A percentile compares a stretch with the other conserved stretches of the same genome.
These are phyloP conservation scores for Torulaspora microellipsoides DNA, from an alignment of 805 yeast species.

Conservation along the genomic window DNA sequence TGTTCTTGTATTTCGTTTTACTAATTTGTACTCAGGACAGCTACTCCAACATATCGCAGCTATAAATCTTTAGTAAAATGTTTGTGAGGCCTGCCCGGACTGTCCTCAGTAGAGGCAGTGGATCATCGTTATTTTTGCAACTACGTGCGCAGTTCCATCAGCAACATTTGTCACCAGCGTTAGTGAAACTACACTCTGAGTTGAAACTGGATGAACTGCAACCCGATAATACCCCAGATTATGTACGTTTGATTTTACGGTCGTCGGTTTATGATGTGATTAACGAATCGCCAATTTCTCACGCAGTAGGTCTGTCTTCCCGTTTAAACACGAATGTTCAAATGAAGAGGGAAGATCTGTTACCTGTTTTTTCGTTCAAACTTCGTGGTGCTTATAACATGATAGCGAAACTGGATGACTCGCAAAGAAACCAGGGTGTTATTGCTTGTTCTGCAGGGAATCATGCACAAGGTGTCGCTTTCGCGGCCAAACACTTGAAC, in stretches of 20 bases:
- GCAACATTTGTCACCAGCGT: slow-evolving; percentile 19
- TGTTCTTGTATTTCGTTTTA: too few species aligned
- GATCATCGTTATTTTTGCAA: slow-evolving; percentile 8
- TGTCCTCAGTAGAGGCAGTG: neutral
- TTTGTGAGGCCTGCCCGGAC: slow-evolving; percentile 5
- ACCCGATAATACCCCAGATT: slow-evolving; percentile 77
- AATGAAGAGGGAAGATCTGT: slow-evolving; percentile 85
- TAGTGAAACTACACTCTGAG: slow-evolving; percentile 29
- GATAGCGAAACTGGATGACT: slow-evolving; percentile 79
- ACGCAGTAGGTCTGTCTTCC: slow-evolving; percentile 69
- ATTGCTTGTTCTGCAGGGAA: slow-evolving; percentile 99
- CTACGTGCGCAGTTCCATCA: slow-evolving; percentile 17
- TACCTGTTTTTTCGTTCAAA: slow-evolving; percentile 95
- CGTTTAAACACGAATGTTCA: slow-evolving; percentile 70
- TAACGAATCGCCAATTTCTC: slow-evolving; percentile 79
- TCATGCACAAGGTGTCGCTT: slow-evolving; percentile 99
- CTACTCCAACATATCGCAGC: too few species aligned
- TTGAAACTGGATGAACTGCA: slow-evolving; percentile 46
- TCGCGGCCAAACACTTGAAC: slow-evolving; percentile 73
- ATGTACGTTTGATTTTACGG: slow-evolving; percentile 82
- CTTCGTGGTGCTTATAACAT: slow-evolving; percentile 96
- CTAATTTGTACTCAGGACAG: too few species aligned
- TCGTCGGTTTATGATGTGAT: slow-evolving; percentile 94
- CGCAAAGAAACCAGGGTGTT: slow-evolving; percentile 69
- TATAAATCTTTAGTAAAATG: neutral